These are phyloP conservation scores for Marasmius sp. DNA, from an alignment of 1,284 basidiomycete species.

Conservation along the genomic window DNA sequence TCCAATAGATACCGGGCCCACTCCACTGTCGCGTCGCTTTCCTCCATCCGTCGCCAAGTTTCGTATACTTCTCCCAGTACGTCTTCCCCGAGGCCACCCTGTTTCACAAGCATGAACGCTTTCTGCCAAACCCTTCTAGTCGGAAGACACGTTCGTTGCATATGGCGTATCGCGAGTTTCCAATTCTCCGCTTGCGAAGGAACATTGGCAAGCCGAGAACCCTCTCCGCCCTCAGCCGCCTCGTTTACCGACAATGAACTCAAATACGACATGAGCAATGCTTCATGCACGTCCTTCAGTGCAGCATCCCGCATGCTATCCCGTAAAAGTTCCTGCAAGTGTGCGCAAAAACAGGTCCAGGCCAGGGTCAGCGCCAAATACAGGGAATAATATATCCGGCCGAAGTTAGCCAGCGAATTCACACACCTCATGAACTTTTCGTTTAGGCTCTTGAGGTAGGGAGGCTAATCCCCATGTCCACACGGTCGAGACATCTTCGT, in stretches of 20 bases:
- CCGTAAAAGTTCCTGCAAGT: slow-evolving; percentile 41
- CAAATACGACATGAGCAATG: slow-evolving; percentile 46
- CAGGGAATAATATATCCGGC: background rate
- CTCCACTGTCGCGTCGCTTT: slow-evolving; percentile 35
- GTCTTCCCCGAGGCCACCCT: slow-evolving; percentile 21
- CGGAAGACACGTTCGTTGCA: slow-evolving; percentile 42
- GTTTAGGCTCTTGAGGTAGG: slow-evolving; percentile 21
- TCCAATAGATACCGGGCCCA: slow-evolving; percentile 49
- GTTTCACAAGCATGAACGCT: slow-evolving; percentile 35
- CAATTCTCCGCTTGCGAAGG: slow-evolving; percentile 20
- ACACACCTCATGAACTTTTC: slow-evolving; percentile 39
- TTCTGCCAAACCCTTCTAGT: slow-evolving; percentile 44
- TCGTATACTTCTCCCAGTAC: slow-evolving; percentile 40
- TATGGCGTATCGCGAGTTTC: slow-evolving; percentile 37
- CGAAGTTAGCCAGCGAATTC: background rate
- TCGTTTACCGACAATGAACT: slow-evolving; percentile 29
- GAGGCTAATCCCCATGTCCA: slow-evolving; percentile 52
- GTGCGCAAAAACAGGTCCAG: slow-evolving; percentile 12
- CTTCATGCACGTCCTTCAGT: slow-evolving; percentile 50
- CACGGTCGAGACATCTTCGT: slow-evolving; percentile 36
- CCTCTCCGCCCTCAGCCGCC: slow-evolving; percentile 20
- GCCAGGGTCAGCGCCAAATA: background rate
- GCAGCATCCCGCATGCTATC: slow-evolving; percentile 48
- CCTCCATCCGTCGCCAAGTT: slow-evolving; percentile 40
- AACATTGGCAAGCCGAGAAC: slow-evolving; percentile 28